These are phyloP conservation scores for Eucalyptus cladocalyx DNA, from an alignment of 345 rosid genomes.

Conservation along the genomic window DNA sequence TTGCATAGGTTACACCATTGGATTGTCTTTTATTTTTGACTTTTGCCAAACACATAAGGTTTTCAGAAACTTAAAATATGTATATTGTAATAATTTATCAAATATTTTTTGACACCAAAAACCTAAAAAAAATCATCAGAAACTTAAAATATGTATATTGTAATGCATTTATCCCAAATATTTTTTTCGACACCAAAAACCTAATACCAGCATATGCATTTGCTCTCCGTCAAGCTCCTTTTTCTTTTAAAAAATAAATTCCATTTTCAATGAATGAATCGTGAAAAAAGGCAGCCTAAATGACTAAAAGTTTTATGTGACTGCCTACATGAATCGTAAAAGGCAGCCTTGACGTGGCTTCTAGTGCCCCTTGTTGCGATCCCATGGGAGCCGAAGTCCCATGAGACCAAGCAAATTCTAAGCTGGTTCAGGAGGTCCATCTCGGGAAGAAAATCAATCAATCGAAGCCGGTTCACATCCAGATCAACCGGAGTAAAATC, in stretches of 20 bases:
- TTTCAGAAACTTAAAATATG: background rate
- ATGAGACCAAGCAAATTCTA: slow-evolving; percentile 80
- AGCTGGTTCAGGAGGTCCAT: slow-evolving; percentile 83
- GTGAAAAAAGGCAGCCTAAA: fast-evolving
- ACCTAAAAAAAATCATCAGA: fast-evolving
- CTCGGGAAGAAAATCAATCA: slow-evolving; percentile 64
- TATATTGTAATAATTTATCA: fast-evolving
- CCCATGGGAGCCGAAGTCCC: slow-evolving; percentile 63
- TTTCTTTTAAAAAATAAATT: too few species aligned
- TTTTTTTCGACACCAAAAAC: fast-evolving
- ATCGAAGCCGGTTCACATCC: slow-evolving; percentile 62
- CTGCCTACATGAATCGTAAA: background rate
- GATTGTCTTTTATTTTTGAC: background rate
- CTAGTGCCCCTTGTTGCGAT: slow-evolving; percentile 8
- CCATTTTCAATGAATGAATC: fast-evolving
- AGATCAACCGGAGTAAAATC: slow-evolving; percentile 65
- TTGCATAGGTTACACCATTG: background rate
- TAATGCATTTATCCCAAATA: fast-evolving
- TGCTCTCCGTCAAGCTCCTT: background rate
- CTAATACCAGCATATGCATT: background rate
- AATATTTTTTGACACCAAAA: background rate
- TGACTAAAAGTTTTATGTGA: background rate
- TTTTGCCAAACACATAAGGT: background rate
- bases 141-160: fast-evolving
- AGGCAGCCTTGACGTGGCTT: fast-evolving